phyloP scores from a whole-genome alignment of 2,329 filamentous ascomycete species.

The Talaromyces sp. region DNA sequence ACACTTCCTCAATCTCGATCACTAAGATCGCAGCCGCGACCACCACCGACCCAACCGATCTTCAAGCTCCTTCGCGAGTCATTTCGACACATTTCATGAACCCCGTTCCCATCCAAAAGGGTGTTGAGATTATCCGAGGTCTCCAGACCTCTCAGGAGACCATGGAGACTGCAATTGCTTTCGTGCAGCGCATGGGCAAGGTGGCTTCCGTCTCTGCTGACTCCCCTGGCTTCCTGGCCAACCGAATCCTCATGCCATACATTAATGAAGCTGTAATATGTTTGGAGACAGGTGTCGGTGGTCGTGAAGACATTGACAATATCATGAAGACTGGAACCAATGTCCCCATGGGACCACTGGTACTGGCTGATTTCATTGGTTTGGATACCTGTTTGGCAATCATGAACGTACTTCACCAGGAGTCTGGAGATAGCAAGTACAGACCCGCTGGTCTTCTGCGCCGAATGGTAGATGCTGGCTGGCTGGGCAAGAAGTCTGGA shows the following conservation, averaged over 20 bases:
- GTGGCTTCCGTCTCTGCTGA: slow-evolving; percentile 85
- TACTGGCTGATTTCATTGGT: slow-evolving; percentile 94
- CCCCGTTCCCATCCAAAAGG: slow-evolving; percentile 93
- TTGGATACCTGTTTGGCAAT: slow-evolving; percentile 95
- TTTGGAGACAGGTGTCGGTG: slow-evolving; percentile 87
- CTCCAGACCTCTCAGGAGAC: slow-evolving; percentile 86
- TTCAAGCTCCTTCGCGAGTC: slow-evolving; percentile 80
- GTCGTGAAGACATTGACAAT: slow-evolving; percentile 86
- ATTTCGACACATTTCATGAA: slow-evolving; percentile 99
- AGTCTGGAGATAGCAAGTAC: slow-evolving; percentile 96
- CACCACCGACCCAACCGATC: slow-evolving; percentile 74
- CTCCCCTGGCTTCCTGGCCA: slow-evolving; percentile 90
- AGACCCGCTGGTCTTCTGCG: slow-evolving; percentile 81
- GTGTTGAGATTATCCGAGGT: slow-evolving; percentile 95
- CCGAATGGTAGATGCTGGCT: slow-evolving; percentile 98
- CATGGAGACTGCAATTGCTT: slow-evolving; percentile 77
- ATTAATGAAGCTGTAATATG: slow-evolving; percentile 98
- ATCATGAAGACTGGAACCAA: slow-evolving; percentile 99
- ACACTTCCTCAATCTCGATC: slow-evolving; percentile 98
- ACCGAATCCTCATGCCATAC: slow-evolving; percentile 97
- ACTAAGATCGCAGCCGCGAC: slow-evolving; percentile 92
- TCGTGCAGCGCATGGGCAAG: slow-evolving; percentile 93
- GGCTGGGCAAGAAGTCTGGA: slow-evolving; percentile 95
- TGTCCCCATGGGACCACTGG: slow-evolving; percentile 94
- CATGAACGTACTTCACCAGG: slow-evolving; percentile 89